Evolutionary conservation across 352 stramenopile genomes (phyloP).

Genomic region (Phytopythium sindhum): DNA sequence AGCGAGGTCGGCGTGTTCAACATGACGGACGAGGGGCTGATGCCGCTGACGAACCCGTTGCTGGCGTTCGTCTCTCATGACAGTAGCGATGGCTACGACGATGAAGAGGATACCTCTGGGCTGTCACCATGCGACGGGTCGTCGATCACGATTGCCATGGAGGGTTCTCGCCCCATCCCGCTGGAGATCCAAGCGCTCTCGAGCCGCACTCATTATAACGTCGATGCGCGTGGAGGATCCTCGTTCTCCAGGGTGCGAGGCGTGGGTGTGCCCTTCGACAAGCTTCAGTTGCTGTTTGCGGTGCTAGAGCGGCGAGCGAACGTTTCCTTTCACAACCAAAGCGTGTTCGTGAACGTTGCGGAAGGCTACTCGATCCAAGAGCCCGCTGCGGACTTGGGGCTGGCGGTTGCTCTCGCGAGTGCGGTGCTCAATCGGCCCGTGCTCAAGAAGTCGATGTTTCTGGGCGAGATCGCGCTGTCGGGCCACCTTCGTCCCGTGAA

Average conservation of each 20-base stretch:
- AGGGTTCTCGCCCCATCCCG: conserved; percentile 92
- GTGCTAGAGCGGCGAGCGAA: conserved; percentile 93
- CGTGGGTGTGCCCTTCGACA: conserved; percentile 82
- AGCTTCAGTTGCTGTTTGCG: conserved; percentile 92
- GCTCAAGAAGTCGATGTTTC: conserved; percentile 49
- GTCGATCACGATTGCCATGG: conserved; percentile 90
- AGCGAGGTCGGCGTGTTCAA: conserved; percentile 96
- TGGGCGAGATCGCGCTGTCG: conserved; percentile 80
- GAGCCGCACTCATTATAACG: conserved; percentile 49
- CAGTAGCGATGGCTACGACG: conserved; percentile 21
- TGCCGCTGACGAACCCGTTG: conserved; percentile 74
- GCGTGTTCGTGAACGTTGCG: conserved; percentile 85
- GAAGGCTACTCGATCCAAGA: conserved; percentile 84
- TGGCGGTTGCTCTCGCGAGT: conserved; percentile 74
- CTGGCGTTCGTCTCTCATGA: conserved; percentile 72
- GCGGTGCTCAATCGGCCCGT: conserved; percentile 60
- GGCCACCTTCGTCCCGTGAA: conserved; percentile 77
- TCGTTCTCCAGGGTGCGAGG: conserved; percentile 62
- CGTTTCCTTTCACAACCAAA: conserved; percentile 73
- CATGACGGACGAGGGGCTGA: conserved; percentile 88
- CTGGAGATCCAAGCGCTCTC: conserved; percentile 95
- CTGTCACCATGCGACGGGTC: conserved; percentile 58
- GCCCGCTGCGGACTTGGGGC: conserved; percentile 68
- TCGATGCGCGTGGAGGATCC: conserved; percentile 18
- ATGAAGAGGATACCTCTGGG: conserved; percentile 13